Evolutionary conservation across 2,329 filamentous ascomycete genomes (phyloP).

Genomic region (Fusarium tricinctum): DNA sequence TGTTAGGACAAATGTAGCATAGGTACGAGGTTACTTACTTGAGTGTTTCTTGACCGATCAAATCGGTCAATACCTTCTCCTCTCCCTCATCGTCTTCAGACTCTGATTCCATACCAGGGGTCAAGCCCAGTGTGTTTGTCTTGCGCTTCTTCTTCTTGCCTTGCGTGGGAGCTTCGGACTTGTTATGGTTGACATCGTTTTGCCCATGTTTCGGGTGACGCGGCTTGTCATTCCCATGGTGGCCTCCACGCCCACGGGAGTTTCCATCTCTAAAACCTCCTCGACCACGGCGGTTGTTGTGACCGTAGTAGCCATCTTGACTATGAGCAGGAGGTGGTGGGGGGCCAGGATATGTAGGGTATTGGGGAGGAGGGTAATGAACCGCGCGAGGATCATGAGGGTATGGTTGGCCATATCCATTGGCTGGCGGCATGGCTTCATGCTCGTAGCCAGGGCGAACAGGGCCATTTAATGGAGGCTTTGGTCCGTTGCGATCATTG

Average conservation of each 20-base stretch:
- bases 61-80: slow-evolving; percentile 73
- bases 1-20: slow-evolving; percentile 26
- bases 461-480: slow-evolving; percentile 51
- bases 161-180: slow-evolving; percentile 60
- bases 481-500: slow-evolving; percentile 60
- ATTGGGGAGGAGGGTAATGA: slow-evolving; percentile 54
- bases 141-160: slow-evolving; percentile 80
- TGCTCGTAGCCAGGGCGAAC: slow-evolving; percentile 55
- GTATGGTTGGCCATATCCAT: slow-evolving; percentile 59
- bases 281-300: slow-evolving; percentile 55
- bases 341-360: slow-evolving; percentile 59
- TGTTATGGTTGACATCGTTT: slow-evolving; percentile 50
- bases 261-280: slow-evolving; percentile 55
- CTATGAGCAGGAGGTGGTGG: slow-evolving; percentile 55
- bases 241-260: slow-evolving; percentile 59
- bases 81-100: slow-evolving; percentile 78
- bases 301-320: slow-evolving; percentile 55
- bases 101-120: slow-evolving; percentile 73
- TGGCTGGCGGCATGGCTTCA: slow-evolving; percentile 53
- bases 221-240: slow-evolving; percentile 61
- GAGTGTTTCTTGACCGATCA: slow-evolving; percentile 69
- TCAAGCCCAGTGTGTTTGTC: slow-evolving; percentile 79
- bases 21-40: slow-evolving; percentile 60
- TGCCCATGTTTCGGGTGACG: slow-evolving; percentile 58
- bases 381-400: slow-evolving; percentile 57